Evolutionary conservation across 176 grass and related monocot genomes (phyloP).

Genomic region (Areca catechu): DNA sequence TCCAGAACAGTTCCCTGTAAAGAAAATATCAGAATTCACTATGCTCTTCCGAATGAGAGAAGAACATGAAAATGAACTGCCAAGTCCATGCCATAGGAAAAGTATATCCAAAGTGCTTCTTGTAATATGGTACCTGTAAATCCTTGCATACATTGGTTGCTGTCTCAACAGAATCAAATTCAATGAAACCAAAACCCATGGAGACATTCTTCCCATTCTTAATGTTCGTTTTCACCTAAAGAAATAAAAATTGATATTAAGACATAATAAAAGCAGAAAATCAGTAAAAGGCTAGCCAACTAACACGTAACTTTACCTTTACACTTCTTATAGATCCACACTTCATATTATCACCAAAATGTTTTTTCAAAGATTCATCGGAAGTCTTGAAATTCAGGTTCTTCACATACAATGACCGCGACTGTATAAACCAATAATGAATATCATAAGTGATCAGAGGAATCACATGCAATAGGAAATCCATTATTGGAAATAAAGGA

Average conservation of each 20-base stretch:
- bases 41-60: too few species aligned
- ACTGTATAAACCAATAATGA: slow-evolving; percentile 41
- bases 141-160: slow-evolving; percentile 80
- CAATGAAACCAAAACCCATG: slow-evolving; percentile 92
- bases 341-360: slow-evolving; percentile 76
- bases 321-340: slow-evolving; percentile 63
- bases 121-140: slow-evolving; percentile 40
- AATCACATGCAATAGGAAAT: too few species aligned
- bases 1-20: slow-evolving; percentile 81
- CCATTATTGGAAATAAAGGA: too few species aligned
- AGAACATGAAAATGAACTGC: too few species aligned
- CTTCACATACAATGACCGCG: slow-evolving; percentile 86
- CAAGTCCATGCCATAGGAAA: too few species aligned
- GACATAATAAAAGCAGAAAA: slow-evolving; percentile 17
- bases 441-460: neutral
- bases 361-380: slow-evolving; percentile 69
- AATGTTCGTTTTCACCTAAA: slow-evolving; percentile 78
- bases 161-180: slow-evolving; percentile 92
- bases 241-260: slow-evolving; percentile 7
- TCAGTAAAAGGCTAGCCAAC: slow-evolving; percentile 1
- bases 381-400: slow-evolving; percentile 91
- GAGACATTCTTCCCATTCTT: slow-evolving; percentile 92
- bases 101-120: too few species aligned
- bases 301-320: slow-evolving; percentile 45
- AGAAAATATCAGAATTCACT: neutral